These are phyloP conservation scores for Thielaviopsis musarum DNA, from an alignment of 2,329 filamentous ascomycete species.

Conservation along the genomic window DNA sequence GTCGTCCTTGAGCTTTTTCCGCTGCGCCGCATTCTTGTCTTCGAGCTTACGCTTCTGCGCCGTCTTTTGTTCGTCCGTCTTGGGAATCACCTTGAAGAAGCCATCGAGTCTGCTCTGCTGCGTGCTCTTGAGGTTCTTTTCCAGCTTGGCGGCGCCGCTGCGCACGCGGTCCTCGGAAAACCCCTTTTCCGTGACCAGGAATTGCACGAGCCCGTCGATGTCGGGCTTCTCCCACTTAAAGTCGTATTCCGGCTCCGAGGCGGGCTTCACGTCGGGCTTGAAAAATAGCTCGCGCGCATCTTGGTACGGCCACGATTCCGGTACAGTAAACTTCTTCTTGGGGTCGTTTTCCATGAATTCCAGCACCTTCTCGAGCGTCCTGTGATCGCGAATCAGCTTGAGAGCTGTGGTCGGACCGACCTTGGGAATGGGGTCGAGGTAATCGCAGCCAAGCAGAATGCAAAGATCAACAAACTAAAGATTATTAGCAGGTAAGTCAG, in stretches of 20 bases:
- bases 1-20: slow-evolving; percentile 87
- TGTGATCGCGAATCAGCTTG: slow-evolving; percentile 86
- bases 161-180: slow-evolving; percentile 93
- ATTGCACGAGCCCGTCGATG: slow-evolving; percentile 75
- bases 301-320: slow-evolving; percentile 91
- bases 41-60: slow-evolving; percentile 84
- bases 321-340: slow-evolving; percentile 67
- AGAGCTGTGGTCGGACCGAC: slow-evolving; percentile 82
- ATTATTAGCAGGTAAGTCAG: background rate
- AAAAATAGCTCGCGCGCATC: slow-evolving; percentile 88
- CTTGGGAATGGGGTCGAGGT: slow-evolving; percentile 91
- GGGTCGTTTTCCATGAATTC: slow-evolving; percentile 60
- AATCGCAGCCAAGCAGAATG: slow-evolving; percentile 93
- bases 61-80: slow-evolving; percentile 73
- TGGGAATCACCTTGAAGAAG: slow-evolving; percentile 88
- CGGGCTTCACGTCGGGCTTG: slow-evolving; percentile 69
- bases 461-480: slow-evolving; percentile 87
- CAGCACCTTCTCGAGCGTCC: slow-evolving; percentile 72
- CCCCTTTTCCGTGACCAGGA: slow-evolving; percentile 82
- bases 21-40: slow-evolving; percentile 78
- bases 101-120: slow-evolving; percentile 88
- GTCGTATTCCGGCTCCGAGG: slow-evolving; percentile 75
- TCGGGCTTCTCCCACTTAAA: slow-evolving; percentile 98
- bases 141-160: slow-evolving; percentile 55
- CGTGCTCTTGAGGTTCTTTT: slow-evolving; percentile 79